Base-by-base conservation (phyloP, 108 stramenopile genomes). In the Cyclotella atomus region DNA sequence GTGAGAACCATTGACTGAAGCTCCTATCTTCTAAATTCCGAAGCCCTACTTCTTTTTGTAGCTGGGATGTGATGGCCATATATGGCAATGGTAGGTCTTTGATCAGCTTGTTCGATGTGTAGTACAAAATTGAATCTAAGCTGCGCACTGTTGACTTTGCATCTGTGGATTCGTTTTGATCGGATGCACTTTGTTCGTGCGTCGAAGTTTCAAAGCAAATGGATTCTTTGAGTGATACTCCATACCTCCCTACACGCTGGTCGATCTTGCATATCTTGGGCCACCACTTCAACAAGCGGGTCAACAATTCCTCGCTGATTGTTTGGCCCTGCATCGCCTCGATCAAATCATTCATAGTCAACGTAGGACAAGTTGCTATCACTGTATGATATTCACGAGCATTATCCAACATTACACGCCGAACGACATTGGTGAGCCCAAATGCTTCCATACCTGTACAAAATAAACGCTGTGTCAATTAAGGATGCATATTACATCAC, bases 201-300 rank as follows among this genome's bases (percentile, higher is more conserved):
- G 36, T 54, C 78, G 56, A 57, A n/a, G 29, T 10, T 30, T 67
- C 72, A 54, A 77, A 88, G 47, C 75, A 59, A 59, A 89, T 76
- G 12, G 33, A 47, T 24, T 89, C 88, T 50, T 88, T 88, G 30
- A 91, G 34, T 19, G 57, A 25, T 21, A 65, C 14, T 38, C 84
- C 73, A 25, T 79, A 71, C 54, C 38, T 63, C 46, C 73, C 61
- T 50, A 73, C 54, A 44, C 47, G 12, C 10, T 71, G 59, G 36
- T 89, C 59, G 41, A 83, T 66, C 62, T 78, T 80, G 25, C 65
- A 73, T 65, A 75, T 88, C 50, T 85, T 81, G 6, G 79, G 80
- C 84, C 87, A 91, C 92, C 92, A 93, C 47, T 88, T 86, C 27
- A 90, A 38, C 8, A 93, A 56, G 15, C 82, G 73, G 20, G 91